Evolutionary conservation across 345 rosid species (phyloP).

Genomic region (Hevea brasiliensis): DNA sequence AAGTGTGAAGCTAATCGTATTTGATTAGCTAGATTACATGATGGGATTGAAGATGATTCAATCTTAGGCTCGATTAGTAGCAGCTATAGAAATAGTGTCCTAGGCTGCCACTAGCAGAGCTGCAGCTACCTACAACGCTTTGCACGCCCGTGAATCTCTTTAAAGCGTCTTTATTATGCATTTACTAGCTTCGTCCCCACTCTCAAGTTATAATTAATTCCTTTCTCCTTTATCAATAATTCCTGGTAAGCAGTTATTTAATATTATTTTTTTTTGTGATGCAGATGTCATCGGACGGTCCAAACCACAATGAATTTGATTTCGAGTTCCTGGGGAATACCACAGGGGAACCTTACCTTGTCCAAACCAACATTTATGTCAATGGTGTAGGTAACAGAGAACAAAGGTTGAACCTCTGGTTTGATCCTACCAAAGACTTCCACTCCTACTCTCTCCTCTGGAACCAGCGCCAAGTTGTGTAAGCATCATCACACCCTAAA

Average conservation of each 20-base stretch:
- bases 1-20: conserved; percentile 19
- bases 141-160: conserved; percentile 23
- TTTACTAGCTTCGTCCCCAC: conserved; percentile 12
- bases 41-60: not conserved
- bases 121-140: conserved; percentile 4
- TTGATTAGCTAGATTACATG: conserved; percentile 18
- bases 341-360: conserved; percentile 83
- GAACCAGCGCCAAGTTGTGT: conserved; percentile 87
- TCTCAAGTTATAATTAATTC: not conserved
- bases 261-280: no score
- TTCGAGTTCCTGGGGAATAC: conserved; percentile 95
- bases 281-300: conserved; percentile 98
- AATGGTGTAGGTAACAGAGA: conserved; percentile 97
- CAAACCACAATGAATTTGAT: conserved; percentile 90
- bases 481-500: conserved; percentile 25
- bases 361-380: conserved; percentile 86
- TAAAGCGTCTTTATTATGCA: not conserved
- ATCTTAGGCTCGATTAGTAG: conserved; percentile 13
- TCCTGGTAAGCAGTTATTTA: no score
- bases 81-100: not conserved
- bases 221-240: not conserved
- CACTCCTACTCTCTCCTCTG: conserved; percentile 83
- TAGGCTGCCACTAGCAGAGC: not conserved
- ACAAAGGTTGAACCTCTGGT: conserved; percentile 90
- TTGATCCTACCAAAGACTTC: conserved; percentile 89